phyloP scores from a whole-genome alignment of 345 rosid species.

The Dimocarpus longan region DNA sequence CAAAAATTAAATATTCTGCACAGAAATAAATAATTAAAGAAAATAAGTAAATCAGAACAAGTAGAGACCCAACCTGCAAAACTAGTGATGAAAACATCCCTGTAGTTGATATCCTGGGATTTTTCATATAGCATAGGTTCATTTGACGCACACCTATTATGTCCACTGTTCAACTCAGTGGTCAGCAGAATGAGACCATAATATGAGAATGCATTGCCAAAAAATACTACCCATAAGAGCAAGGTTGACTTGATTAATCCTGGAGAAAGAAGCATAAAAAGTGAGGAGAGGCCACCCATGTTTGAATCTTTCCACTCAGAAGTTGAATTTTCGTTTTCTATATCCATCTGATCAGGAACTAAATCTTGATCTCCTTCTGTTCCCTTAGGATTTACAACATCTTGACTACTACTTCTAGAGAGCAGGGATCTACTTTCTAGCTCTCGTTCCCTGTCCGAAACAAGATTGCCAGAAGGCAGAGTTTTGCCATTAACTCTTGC shows the following conservation, averaged over 20 bases:
- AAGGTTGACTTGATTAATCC: constrained; percentile 61
- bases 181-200: constrained; percentile 92
- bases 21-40: not conserved
- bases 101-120: constrained; percentile 56
- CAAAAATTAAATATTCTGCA: not conserved
- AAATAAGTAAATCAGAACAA: not conserved
- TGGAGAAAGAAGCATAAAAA: constrained; percentile 69
- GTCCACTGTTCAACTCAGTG: constrained; percentile 69
- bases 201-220: constrained; percentile 89
- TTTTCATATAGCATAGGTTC: constrained; percentile 24
- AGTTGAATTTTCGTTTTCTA: constrained; percentile 27
- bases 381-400: not conserved
- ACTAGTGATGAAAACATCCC: constrained; percentile 74
- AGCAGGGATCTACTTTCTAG: constrained; percentile 50
- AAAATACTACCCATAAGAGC: constrained; percentile 83
- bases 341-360: not conserved
- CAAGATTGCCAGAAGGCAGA: constrained; percentile 73
- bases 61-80: constrained; percentile 62
- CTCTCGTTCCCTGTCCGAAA: constrained; percentile 57
- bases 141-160: constrained; percentile 40
- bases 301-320: constrained; percentile 41
- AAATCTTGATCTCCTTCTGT: not conserved
- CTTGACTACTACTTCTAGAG: constrained; percentile 25
- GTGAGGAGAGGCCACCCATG: constrained; percentile 40
- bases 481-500: constrained; percentile 54